These are phyloP conservation scores for Fusarium sp. DNA, from an alignment of 2,329 filamentous ascomycete genomes.

Conservation along the genomic window DNA sequence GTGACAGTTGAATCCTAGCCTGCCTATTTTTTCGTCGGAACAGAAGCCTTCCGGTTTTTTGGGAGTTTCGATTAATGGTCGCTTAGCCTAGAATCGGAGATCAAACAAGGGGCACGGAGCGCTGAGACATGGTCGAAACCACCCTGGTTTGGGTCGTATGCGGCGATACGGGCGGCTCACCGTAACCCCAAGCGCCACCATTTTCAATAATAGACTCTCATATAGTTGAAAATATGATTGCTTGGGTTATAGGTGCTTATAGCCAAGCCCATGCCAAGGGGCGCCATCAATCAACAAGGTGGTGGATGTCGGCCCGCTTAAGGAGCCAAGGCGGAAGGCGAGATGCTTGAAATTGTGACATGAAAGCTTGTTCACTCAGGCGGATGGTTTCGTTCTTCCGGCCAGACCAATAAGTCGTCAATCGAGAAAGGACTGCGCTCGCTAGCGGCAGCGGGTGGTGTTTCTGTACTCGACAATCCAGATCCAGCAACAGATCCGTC, in stretches of 20 bases:
- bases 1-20: neutral
- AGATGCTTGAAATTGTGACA: neutral
- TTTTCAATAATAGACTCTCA: neutral
- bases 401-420: conserved; percentile 42
- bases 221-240: neutral
- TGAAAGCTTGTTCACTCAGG: neutral
- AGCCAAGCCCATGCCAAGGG: neutral
- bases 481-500: conserved; percentile 23
- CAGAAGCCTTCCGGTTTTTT: conserved; percentile 22
- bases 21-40: conserved; percentile 31
- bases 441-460: conserved; percentile 14
- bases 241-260: neutral
- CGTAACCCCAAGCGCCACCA: neutral
- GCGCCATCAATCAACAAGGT: neutral
- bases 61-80: conserved; percentile 34
- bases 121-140: conserved; percentile 45
- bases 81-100: conserved; percentile 34
- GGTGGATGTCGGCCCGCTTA: neutral
- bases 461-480: conserved; percentile 17
- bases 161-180: neutral
- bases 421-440: conserved; percentile 37
- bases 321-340: neutral
- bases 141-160: conserved; percentile 24
- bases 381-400: conserved; percentile 10
- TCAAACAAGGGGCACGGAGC: conserved; percentile 33